Base-by-base conservation (phyloP, 164 flowering plant genomes). In the Dillenia suffruticosa region DNA sequence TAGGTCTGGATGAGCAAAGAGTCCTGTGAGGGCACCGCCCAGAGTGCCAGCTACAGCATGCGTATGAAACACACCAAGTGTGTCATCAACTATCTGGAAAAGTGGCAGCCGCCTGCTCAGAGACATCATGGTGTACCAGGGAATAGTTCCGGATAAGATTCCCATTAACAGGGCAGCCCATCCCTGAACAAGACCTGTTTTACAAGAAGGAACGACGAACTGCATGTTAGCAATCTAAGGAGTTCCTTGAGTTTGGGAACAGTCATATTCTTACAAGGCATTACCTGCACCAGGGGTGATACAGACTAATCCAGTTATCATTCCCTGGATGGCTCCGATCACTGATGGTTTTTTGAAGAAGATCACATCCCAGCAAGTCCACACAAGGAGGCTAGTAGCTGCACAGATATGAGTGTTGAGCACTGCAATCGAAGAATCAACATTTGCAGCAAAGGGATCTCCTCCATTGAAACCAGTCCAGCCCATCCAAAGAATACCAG, bases 251-350 rank as follows among this genome's bases (percentile, higher is more conserved):
- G 5, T 32, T 5, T 32, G 40, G 40, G 40, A 32, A 32, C 40
- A 5, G 40, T 32, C 40, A 32, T 32, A 32, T 32, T 32, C 40
- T 32, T 32, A 5, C 40, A 32, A 16, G 26, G 44, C 22, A 16
- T 49, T 19, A 64, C 77, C 77, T 58, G 77, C 77, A 22, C 68
- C 78, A 13, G 74, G 74, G 19, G 74, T 74, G 46, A 74, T 74
- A 59, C 78, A 70, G 43, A 69, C 77, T 53, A 73, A 63, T n/a
- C 77, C 77, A 2, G 77, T 73, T 49, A 73, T 73, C 73, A 73
- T 74, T 17, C 78, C 74, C 57, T 74, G 74, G 11, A 74, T 69
- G 14, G 78, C 78, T 12, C 78, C 78, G 10, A 74, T 70, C 14
- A 68, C 74, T 2, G 78, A 74, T 9, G 74, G 78, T 62, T 70